Conservation (phyloP, 352 stramenopile species). For the Phytophthora tubulina region DNA sequence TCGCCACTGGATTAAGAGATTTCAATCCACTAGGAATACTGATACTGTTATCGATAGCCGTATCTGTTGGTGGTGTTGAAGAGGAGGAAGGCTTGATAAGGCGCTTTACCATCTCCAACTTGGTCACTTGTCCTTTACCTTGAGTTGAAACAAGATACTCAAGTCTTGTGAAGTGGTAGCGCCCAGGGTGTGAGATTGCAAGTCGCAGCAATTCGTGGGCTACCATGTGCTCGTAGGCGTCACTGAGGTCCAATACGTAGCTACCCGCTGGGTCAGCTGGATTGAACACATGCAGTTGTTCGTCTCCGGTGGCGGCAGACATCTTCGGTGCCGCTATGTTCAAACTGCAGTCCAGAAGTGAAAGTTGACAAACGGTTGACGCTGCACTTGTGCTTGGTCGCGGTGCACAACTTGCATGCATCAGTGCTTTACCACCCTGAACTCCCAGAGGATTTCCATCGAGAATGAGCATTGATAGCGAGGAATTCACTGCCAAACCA, state of each 20-base stretch:
- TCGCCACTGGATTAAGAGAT: slow-evolving; percentile 32
- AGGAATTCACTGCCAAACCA: slow-evolving; percentile 59
- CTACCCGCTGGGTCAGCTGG: slow-evolving; percentile 57
- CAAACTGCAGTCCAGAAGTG: slow-evolving; percentile 66
- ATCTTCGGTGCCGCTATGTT: slow-evolving; percentile 27
- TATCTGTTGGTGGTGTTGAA: background rate
- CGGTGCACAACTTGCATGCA: slow-evolving; percentile 61
- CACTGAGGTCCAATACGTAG: slow-evolving; percentile 70
- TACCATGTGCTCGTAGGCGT: slow-evolving; percentile 84
- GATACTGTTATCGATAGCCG: slow-evolving; percentile 1
- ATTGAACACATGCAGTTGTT: slow-evolving; percentile 68
- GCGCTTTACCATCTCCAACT: slow-evolving; percentile 34
- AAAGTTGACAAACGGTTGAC: slow-evolving; percentile 51
- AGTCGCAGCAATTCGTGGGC: slow-evolving; percentile 73
- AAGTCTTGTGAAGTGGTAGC: slow-evolving; percentile 62
- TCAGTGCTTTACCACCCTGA: slow-evolving; percentile 64
- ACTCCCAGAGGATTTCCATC: slow-evolving; percentile 70
- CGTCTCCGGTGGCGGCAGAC: slow-evolving; percentile 24
- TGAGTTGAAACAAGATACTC: slow-evolving; percentile 45
- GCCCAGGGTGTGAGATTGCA: slow-evolving; percentile 53
- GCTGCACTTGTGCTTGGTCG: slow-evolving; percentile 2
- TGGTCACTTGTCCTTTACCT: slow-evolving; percentile 15
- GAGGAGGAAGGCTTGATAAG: slow-evolving; percentile 13
- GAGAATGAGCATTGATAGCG: slow-evolving; percentile 56
- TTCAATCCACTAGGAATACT: background rate